phyloP scores from a whole-genome alignment of 1,284 basidiomycete species.

The Microbotryomycetes sp. region DNA sequence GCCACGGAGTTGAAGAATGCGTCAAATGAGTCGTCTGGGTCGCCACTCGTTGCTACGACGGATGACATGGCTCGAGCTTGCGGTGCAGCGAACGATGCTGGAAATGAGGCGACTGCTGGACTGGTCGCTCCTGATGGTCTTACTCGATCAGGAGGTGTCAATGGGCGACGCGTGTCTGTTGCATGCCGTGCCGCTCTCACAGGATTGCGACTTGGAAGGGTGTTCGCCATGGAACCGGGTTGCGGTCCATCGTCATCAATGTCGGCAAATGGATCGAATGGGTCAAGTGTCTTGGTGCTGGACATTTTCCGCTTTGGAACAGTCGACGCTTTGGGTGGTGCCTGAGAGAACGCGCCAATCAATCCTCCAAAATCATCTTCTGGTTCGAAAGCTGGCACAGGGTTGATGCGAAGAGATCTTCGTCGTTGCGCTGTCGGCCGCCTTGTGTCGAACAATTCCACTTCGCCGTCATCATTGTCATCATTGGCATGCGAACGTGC shows the following conservation, averaged over 20 bases:
- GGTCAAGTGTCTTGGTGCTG: conserved; percentile 13
- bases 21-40: conserved; percentile 31
- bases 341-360: conserved; percentile 19
- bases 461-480: not conserved
- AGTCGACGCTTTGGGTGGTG: not conserved
- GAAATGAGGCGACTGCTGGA: not conserved
- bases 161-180: too few relatives aligned
- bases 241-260: conserved; percentile 1
- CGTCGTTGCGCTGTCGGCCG: not conserved
- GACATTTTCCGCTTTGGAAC: not conserved
- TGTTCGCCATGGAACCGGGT: not conserved
- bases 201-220: too few relatives aligned
- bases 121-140: too few relatives aligned
- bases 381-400: conserved; percentile 3
- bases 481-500: too few relatives aligned
- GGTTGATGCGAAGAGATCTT: not conserved
- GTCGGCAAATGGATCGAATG: conserved; percentile 30
- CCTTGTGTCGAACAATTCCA: not conserved
- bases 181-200: too few relatives aligned
- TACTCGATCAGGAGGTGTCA: too few relatives aligned
- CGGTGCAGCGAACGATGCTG: not conserved
- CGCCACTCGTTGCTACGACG: not conserved
- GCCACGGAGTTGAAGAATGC: conserved; percentile 35
- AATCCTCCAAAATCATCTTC: conserved; percentile 29
- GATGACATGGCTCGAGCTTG: not conserved